Percentiles rank a stretch among this genome's conserved stretches.
Evolutionary conservation across 208 protist species (phyloP).

Genomic region (Entamoeba dispar): DNA sequence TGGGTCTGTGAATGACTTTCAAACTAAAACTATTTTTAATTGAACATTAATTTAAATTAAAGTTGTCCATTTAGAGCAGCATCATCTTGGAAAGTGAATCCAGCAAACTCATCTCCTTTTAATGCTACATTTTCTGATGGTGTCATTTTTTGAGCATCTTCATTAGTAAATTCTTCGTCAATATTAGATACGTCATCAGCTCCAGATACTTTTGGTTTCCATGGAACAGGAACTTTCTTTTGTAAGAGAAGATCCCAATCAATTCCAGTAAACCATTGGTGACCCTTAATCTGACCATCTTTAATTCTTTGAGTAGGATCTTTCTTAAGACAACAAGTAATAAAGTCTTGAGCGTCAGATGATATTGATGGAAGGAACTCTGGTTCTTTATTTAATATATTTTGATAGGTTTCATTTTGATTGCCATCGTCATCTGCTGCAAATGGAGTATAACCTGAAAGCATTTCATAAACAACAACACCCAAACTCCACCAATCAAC

Average conservation of each 20-base stretch:
- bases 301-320: slow-evolving; percentile 9
- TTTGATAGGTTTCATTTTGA: slow-evolving; percentile 56
- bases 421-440: slow-evolving; percentile 44
- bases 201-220: slow-evolving; percentile 5
- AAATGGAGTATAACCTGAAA: slow-evolving; percentile 54
- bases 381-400: slow-evolving; percentile 54
- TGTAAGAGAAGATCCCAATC: slow-evolving; percentile 52
- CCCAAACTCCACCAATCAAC: slow-evolving; percentile 88
- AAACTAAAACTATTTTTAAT: no score
- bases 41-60: no score
- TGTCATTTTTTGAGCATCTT: not conserved
- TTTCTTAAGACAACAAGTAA: not conserved
- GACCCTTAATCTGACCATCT: slow-evolving; percentile 56
- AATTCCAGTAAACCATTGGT: slow-evolving; percentile 72
- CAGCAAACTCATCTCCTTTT: no score
- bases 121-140: no score
- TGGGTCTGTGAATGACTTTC: not conserved
- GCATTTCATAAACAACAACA: slow-evolving; percentile 65
- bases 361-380: slow-evolving; percentile 40
- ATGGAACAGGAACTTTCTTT: not conserved
- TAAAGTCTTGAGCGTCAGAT: not conserved
- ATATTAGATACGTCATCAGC: not conserved
- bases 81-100: no score
- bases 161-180: not conserved
- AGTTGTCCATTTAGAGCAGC: no score